Base-by-base conservation (phyloP, 148 eudicot genomes). In the Gaultheria prostrata region DNA sequence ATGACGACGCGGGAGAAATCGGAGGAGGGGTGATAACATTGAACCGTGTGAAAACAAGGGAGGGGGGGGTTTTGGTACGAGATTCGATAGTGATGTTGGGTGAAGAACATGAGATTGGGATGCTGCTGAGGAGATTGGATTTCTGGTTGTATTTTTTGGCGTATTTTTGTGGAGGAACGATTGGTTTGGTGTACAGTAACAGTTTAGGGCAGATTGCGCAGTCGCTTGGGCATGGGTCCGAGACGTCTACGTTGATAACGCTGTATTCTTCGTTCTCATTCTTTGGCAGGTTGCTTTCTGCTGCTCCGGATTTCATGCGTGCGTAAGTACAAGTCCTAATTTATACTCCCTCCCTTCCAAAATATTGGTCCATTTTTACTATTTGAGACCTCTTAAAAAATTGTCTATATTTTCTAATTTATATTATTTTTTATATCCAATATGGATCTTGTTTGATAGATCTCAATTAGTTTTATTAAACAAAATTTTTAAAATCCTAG, bases 181-280 rank as follows among this genome's bases (percentile, higher is more conserved):
- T 95, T 8, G 98, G 98, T 45, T 85, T 95, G 32, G 98, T 92
- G 79, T 95, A 92, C 50, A 93, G 95, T 63, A 95, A 95, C 77
- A 95, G 92, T 87, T 86, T 95, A 3, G 98, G 98, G 48, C 97
- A 95, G 90, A 93, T 95, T 80, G 88, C 98, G 9, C 92, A 93
- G 80, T 93, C 98, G 24, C 94, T 93, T 43, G 97, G 94, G 14
- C 86, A 84, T 14, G 72, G 85, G 63, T 83, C 92, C 12, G 84
- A 86, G 82, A 95, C 0, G 83, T 95, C 32, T 83, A 67, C 18
- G 17, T 67, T 67, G 72, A 28, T 92, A 12, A 91, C 95, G 0
- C 81, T 95, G 61, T 95, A 93, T 82, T 95, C 98, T 0, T 89
- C 98, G 0, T 95, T 92, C 88, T 95, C 97, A 4, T 95, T 95